Percentiles rank a stretch among this genome's conserved stretches.
These are phyloP conservation scores for Exidia glandulosa DNA, from an alignment of 768 basidiomycete species.

Conservation along the genomic window DNA sequence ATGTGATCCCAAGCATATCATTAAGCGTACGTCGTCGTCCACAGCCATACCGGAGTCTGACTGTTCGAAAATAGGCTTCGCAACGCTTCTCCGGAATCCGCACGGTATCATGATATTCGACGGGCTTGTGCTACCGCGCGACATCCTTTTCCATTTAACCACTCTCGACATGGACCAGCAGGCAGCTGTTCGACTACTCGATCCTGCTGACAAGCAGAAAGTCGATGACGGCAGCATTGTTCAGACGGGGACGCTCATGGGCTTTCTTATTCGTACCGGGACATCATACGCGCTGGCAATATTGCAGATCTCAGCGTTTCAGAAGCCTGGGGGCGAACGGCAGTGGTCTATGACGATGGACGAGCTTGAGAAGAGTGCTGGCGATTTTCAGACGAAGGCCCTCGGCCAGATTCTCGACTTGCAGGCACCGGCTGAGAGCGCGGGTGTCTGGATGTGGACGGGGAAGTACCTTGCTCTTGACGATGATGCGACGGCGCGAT, in stretches of 20 bases:
- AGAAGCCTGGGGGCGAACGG: no score
- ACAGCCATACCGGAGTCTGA: no score
- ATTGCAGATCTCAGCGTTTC: no score
- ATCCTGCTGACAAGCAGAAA: conserved; percentile 20
- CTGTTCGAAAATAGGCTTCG: neutral
- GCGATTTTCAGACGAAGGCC: no score
- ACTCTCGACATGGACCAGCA: neutral
- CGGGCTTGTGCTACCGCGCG: neutral
- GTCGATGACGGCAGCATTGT: no score
- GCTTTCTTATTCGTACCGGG: no score
- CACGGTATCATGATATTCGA: neutral
- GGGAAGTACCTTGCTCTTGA: neutral
- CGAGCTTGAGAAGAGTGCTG: no score
- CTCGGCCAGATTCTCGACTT: neutral
- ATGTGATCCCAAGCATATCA: no score
- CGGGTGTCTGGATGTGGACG: neutral
- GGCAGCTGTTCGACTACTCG: conserved; percentile 9
- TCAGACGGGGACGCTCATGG: no score
- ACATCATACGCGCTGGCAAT: no score
- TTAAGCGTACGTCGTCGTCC: no score
- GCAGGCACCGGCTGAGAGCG: neutral
- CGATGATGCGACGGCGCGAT: neutral
- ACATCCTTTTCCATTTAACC: neutral
- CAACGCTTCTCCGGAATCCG: neutral
- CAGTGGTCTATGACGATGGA: no score